Base-by-base conservation (phyloP, 2,329 filamentous ascomycete genomes). In the Tolypocladium pustulatum region DNA sequence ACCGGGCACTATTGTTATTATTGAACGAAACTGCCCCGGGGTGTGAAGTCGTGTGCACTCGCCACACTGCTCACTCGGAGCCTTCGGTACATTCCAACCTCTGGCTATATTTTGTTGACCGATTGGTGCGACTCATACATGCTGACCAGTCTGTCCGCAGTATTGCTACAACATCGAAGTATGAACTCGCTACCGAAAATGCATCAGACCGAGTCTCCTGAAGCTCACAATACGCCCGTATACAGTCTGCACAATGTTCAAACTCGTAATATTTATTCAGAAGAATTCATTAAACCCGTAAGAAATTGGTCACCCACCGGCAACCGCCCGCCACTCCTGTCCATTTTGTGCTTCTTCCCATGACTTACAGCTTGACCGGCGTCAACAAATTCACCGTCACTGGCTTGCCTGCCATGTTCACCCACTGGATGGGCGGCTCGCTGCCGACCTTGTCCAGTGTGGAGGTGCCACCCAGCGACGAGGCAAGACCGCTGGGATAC, bases 351-450 rank as follows among this genome's bases (percentile, higher is more conserved):
- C 27, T 20, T n/a, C 46, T 20, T 34, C n/a, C n/a, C n/a, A n/a
- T n/a, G 32, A 4, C 32, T 34, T 49, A 56, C 5, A 58, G 17
- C 6, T 49, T 41, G 41, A 60, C 59, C 1, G 59, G 53, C 2
- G 56, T 43, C 51, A 4, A 17, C 9, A 71, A 59, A 1, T 60
- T 75, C 61, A 80, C 75, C 0, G 73, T 76, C 9, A 80, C 73
- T 0, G 78, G 68, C 0, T 70, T 68, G 1, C 79, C 79, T 13
- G 71, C 67, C 56, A 82, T 66, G 34, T 69, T 70, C 30, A 77
- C 74, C 78, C 78, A 82, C 56, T 79, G 69, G 2, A 80, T 82
- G 51, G 76, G 65, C 5, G 80, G 78, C 67, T 82, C 80, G 49
- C 65, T 75, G n/a, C 82, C 84, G 22, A 83, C 65, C 68, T 83